Conservation (phyloP, 2,329 filamentous ascomycete genomes). For the Ophidiomyces ophidiicola region DNA sequence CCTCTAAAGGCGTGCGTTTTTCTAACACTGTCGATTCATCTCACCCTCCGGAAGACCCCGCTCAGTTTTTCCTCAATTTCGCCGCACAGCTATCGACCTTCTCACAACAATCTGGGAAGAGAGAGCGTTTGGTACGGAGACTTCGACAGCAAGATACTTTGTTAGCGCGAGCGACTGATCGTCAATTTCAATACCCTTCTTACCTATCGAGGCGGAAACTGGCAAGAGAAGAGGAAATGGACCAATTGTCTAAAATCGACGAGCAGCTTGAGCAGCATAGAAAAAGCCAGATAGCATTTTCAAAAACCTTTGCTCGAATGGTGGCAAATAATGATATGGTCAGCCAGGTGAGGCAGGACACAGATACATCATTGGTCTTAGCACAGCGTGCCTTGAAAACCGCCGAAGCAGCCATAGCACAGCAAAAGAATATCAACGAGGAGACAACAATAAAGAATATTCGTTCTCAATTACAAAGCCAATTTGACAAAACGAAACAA, state of each 20-base stretch:
- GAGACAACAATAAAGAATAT: neutral
- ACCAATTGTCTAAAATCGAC: conserved; percentile 18
- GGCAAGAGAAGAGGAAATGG: conserved; percentile 16
- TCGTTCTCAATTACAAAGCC: neutral
- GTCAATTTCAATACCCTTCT: conserved; percentile 19
- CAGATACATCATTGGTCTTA: neutral
- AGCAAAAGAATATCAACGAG: neutral
- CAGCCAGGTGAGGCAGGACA: neutral
- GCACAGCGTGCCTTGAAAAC: neutral
- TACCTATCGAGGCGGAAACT: conserved; percentile 18
- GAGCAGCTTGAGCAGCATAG: conserved; percentile 16
- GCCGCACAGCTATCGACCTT: neutral
- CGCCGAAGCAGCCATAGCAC: neutral
- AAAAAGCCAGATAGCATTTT: conserved; percentile 13
- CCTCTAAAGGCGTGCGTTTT: neutral
- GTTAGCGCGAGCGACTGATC: conserved; percentile 21
- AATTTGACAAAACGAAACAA: neutral
- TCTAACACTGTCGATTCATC: neutral
- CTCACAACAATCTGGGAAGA: conserved; percentile 11
- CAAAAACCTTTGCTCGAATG: neutral
- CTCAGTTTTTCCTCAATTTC: conserved; percentile 4
- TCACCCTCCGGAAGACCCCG: neutral
- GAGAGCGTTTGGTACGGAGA: conserved; percentile 2
- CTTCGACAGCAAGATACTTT: conserved; percentile 24
- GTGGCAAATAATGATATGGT: neutral